Conservation (phyloP, 306 rosid genomes). For the Prunus kanzakura region DNA sequence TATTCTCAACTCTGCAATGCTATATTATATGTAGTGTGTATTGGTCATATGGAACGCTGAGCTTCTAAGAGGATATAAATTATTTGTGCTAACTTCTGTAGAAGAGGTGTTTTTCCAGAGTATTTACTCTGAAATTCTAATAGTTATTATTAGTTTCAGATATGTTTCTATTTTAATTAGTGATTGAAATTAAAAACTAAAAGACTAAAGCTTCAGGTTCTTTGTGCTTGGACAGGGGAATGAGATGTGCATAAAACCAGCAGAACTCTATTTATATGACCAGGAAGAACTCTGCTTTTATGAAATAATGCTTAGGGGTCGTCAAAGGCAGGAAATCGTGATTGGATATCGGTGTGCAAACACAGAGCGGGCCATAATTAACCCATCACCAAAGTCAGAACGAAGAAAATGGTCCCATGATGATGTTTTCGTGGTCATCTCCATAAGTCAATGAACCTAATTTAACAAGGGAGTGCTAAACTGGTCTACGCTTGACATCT, state of each 20-base stretch:
- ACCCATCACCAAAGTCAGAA: slow-evolving; percentile 63
- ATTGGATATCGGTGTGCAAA: slow-evolving; percentile 71
- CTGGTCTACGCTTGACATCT: background rate
- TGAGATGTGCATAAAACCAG: slow-evolving; percentile 89
- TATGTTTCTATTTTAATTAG: background rate
- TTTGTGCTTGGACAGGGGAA: slow-evolving; percentile 56
- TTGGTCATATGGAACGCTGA: background rate
- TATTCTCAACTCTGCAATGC: background rate
- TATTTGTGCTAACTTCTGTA: background rate
- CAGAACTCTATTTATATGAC: slow-evolving; percentile 86
- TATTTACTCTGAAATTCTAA: background rate
- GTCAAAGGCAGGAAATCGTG: slow-evolving; percentile 74
- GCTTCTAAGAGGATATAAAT: background rate
- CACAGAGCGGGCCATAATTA: slow-evolving; percentile 75
- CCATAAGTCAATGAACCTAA: slow-evolving; percentile 41
- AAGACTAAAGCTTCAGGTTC: background rate
- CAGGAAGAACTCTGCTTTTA: slow-evolving; percentile 86
- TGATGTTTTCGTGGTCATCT: slow-evolving; percentile 82
- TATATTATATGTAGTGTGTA: background rate
- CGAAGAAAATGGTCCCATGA: slow-evolving; percentile 80
- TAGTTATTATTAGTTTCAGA: background rate
- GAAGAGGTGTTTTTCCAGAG: background rate
- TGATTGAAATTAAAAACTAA: background rate
- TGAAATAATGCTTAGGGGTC: slow-evolving; percentile 86
- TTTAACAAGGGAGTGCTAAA: background rate